phyloP scores from a whole-genome alignment of 1,284 basidiomycete species.

The Melampsora americana region DNA sequence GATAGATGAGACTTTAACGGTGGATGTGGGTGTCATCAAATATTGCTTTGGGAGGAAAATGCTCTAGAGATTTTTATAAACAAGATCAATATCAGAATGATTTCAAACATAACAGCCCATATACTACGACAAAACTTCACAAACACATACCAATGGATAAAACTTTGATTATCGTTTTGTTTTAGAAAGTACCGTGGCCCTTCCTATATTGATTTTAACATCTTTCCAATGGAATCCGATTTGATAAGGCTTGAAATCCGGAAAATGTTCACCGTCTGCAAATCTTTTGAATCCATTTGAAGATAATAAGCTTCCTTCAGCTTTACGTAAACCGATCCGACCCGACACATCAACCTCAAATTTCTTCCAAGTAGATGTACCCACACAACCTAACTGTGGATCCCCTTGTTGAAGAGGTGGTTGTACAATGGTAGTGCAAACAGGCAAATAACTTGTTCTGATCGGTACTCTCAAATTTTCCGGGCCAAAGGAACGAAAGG shows the following conservation, averaged over 20 bases:
- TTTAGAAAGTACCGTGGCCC: too few relatives aligned
- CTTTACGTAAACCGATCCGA: neutral
- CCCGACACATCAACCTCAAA: neutral
- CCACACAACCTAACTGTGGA: neutral
- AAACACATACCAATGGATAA: too few relatives aligned
- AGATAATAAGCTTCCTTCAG: neutral
- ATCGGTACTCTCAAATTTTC: neutral
- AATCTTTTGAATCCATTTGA: neutral
- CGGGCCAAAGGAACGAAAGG: neutral
- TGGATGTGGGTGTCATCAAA: too few relatives aligned
- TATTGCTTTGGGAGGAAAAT: too few relatives aligned
- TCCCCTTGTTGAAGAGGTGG: neutral
- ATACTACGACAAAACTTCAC: too few relatives aligned
- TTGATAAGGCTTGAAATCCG: slow-evolving; percentile 6
- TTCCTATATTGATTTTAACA: neutral
- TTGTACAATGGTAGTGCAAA: neutral
- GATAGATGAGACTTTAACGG: too few relatives aligned
- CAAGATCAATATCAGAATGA: too few relatives aligned
- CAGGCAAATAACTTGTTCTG: neutral
- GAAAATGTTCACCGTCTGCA: neutral
- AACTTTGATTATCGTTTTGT: too few relatives aligned
- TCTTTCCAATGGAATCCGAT: slow-evolving; percentile 7
- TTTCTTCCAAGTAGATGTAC: neutral
- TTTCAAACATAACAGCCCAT: too few relatives aligned
- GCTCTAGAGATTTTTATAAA: too few relatives aligned